A percentile compares a stretch with the other conserved stretches of the same genome.
Evolutionary conservation across 371 early-diverging fungal species (phyloP).

Genomic region (Mucor circinelloides): DNA sequence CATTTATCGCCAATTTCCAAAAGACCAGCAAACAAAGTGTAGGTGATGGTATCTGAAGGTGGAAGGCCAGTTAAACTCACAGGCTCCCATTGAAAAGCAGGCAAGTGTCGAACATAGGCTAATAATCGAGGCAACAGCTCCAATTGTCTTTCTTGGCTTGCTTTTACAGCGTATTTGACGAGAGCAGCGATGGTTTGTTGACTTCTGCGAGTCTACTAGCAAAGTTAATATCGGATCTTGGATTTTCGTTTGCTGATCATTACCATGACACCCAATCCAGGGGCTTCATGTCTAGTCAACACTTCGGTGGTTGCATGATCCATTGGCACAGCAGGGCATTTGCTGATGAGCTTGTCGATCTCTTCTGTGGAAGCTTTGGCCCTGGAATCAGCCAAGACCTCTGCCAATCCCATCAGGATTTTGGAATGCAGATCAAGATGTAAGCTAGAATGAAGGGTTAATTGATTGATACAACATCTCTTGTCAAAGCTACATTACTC

Average conservation of each 20-base stretch:
- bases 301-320: conserved; percentile 19
- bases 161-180: conserved; percentile 45
- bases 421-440: conserved; percentile 56
- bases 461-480: not conserved
- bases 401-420: conserved; percentile 64
- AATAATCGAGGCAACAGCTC: conserved; percentile 38
- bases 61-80: conserved; percentile 22
- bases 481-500: conserved; percentile 7
- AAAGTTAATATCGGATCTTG: not conserved
- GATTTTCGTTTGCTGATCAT: not conserved
- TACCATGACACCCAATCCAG: conserved; percentile 31
- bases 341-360: conserved; percentile 35
- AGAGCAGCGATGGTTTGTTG: conserved; percentile 52
- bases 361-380: conserved; percentile 41
- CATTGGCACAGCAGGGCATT: conserved; percentile 45
- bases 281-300: conserved; percentile 15
- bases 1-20: conserved; percentile 52
- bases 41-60: conserved; percentile 48
- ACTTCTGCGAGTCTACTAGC: conserved; percentile 46
- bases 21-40: conserved; percentile 46
- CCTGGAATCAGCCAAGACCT: conserved; percentile 54
- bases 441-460: conserved; percentile 10
- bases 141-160: conserved; percentile 26
- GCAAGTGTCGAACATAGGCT: conserved; percentile 37
- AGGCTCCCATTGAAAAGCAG: conserved; percentile 38